Evolutionary conservation across 352 stramenopile genomes (phyloP).

Genomic region (Phytophthora aleatoria): DNA sequence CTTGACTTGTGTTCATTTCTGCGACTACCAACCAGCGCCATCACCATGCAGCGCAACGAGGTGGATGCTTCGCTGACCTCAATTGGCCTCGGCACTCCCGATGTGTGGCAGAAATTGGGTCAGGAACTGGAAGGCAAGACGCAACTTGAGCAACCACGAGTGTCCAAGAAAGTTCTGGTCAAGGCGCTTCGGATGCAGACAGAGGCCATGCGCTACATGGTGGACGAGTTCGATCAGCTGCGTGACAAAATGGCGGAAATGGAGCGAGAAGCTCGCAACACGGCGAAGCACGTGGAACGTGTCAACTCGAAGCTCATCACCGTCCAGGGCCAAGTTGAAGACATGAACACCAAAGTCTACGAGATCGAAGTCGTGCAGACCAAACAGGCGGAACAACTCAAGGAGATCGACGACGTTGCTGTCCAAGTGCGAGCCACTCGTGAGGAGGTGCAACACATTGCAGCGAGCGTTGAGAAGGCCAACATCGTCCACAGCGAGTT

Average conservation of each 20-base stretch:
- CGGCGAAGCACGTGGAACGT: conserved; percentile 79
- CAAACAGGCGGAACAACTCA: conserved; percentile 69
- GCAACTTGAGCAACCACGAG: conserved; percentile 74
- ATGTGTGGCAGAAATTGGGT: conserved; percentile 81
- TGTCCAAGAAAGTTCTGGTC: conserved; percentile 85
- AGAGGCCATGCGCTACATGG: conserved; percentile 82
- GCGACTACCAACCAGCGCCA: background rate
- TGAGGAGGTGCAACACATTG: conserved; percentile 57
- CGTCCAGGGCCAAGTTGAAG: conserved; percentile 75
- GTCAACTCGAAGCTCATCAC: conserved; percentile 81
- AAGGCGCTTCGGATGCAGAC: conserved; percentile 86
- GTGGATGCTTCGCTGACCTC: conserved; percentile 65
- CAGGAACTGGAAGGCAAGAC: conserved; percentile 83
- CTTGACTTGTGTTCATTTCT: conserved; percentile 12
- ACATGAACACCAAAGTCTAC: conserved; percentile 63
- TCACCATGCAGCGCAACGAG: conserved; percentile 84
- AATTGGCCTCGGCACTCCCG: conserved; percentile 72
- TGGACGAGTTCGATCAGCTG: conserved; percentile 84
- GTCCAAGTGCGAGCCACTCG: conserved; percentile 48
- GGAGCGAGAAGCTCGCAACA: conserved; percentile 75
- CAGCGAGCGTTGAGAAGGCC: conserved; percentile 52
- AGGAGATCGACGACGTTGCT: conserved; percentile 74
- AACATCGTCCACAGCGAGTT: conserved; percentile 53
- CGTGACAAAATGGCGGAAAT: conserved; percentile 77
- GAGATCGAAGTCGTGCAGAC: conserved; percentile 65